These are phyloP conservation scores for Ochetophila trinervis DNA, from an alignment of 306 rosid species.

Conservation along the genomic window DNA sequence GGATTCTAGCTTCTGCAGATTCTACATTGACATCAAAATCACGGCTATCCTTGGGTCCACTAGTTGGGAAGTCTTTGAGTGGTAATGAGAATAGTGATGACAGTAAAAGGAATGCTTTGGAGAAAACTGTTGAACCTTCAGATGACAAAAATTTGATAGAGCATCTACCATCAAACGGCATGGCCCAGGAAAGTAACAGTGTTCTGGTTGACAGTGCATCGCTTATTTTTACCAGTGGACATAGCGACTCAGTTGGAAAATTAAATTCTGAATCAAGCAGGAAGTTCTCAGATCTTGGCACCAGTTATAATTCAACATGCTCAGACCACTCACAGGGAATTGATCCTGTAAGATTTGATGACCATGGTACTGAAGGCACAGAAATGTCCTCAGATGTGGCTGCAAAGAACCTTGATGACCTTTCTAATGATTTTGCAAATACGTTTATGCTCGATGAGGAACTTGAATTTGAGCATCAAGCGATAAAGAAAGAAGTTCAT, in stretches of 20 bases:
- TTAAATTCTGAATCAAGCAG: constrained; percentile 19
- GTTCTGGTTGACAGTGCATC: constrained; percentile 30
- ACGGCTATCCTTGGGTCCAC: constrained; percentile 33
- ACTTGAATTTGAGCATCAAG: constrained; percentile 76
- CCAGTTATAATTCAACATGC: constrained; percentile 16
- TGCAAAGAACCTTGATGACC: constrained; percentile 44
- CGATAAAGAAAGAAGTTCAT: constrained; percentile 41
- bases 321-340: constrained; percentile 31
- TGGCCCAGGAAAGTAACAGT: constrained; percentile 25
- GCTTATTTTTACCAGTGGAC: constrained; percentile 19
- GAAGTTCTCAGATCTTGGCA: constrained; percentile 26
- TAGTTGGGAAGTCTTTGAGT: constrained; percentile 28
- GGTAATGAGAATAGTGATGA: constrained; percentile 32
- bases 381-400: constrained; percentile 30
- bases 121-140: constrained; percentile 34
- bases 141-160: constrained; percentile 22
- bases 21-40: constrained; percentile 36
- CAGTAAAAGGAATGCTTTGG: constrained; percentile 27
- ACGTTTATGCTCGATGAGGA: constrained; percentile 98
- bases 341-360: constrained; percentile 17
- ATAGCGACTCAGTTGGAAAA: constrained; percentile 15
- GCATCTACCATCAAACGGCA: constrained; percentile 17
- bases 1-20: constrained; percentile 55
- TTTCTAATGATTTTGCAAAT: constrained; percentile 66
- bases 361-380: constrained; percentile 36